Evolutionary conservation across 371 early-diverging fungal species (phyloP).

Genomic region (Syncephalastrum sp.): DNA sequence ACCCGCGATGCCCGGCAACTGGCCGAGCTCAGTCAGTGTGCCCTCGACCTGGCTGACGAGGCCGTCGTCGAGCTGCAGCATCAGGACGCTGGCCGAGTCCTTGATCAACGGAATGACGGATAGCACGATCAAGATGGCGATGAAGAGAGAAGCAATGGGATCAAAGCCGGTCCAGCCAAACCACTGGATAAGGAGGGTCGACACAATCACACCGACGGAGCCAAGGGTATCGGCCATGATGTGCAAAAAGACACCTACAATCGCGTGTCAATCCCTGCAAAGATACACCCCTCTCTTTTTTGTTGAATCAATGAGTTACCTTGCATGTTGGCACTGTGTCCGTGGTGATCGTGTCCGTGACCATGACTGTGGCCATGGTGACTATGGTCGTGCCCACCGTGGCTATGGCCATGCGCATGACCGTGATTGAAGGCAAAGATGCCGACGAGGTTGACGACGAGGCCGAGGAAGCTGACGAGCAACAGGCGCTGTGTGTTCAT

Average conservation of each 20-base stretch:
- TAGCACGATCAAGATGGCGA: slow-evolving; percentile 83
- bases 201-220: slow-evolving; percentile 93
- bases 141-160: slow-evolving; percentile 92
- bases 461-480: slow-evolving; percentile 85
- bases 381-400: slow-evolving; percentile 42
- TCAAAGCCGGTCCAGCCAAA: slow-evolving; percentile 96
- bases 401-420: slow-evolving; percentile 68
- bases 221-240: slow-evolving; percentile 95
- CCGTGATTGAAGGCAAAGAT: slow-evolving; percentile 91
- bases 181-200: slow-evolving; percentile 83
- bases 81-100: slow-evolving; percentile 61
- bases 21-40: slow-evolving; percentile 51
- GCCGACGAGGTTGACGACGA: slow-evolving; percentile 91
- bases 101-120: slow-evolving; percentile 85
- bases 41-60: slow-evolving; percentile 49
- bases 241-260: slow-evolving; percentile 88
- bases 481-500: slow-evolving; percentile 85
- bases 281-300: no score
- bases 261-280: background rate
- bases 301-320: slow-evolving; percentile 26
- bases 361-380: slow-evolving; percentile 55
- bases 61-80: slow-evolving; percentile 55
- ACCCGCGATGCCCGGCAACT: slow-evolving; percentile 45
- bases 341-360: slow-evolving; percentile 54
- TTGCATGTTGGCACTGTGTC: slow-evolving; percentile 73